Evolutionary conservation across 2,329 filamentous ascomycete species (phyloP), one percentile per base, ranked within the genome.

Genomic region (Apiospora aurea): DNA sequence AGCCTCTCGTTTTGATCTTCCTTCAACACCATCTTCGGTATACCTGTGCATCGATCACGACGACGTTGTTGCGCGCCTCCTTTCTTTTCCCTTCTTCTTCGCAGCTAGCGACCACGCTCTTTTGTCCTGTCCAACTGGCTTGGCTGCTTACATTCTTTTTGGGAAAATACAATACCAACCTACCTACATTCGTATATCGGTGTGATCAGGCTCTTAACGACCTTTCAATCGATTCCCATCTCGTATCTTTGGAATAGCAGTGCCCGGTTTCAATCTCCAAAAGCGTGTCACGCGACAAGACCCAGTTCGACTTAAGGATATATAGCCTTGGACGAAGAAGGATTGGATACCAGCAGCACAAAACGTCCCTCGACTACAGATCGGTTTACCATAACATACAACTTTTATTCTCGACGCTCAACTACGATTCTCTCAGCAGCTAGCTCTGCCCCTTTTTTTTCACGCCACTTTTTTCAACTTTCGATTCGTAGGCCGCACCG

Each of bases 111-210:
- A 79, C 80, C 82, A 80, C 79, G 78, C 80, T 82, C 79, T 80
- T 73, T 83, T 83, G 78, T 82, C 80, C 68, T 78, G 79, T 77
- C 85, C 86, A 87, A 87, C 86, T 87, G 86, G 85, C 83, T 88
- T 88, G 87, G 87, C 85, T 87, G 84, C 85, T 85, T 84, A 85
- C 86, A 80, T 82, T 87, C 85, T 82, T 89, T 88, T 85, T 74
- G 71, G 71, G 77, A 79, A 80, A 76, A 73, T 73, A 73, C 72
- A 70, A 72, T 69, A 72, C 71, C 75, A 78, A 79, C 78, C 76
- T 78, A 79, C 34, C 57, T 64, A 64, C 57, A 64, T 64, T 70
- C 72, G 74, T 72, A 76, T 74, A 75, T 75, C 77, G 70, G 77
- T 77, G 71, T 72, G 73, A 74, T 76, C 75, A 76, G 73, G 76